These are phyloP conservation scores for Fraxinus xanthoxyloides DNA, from an alignment of 305 asterid species.

Conservation along the genomic window DNA sequence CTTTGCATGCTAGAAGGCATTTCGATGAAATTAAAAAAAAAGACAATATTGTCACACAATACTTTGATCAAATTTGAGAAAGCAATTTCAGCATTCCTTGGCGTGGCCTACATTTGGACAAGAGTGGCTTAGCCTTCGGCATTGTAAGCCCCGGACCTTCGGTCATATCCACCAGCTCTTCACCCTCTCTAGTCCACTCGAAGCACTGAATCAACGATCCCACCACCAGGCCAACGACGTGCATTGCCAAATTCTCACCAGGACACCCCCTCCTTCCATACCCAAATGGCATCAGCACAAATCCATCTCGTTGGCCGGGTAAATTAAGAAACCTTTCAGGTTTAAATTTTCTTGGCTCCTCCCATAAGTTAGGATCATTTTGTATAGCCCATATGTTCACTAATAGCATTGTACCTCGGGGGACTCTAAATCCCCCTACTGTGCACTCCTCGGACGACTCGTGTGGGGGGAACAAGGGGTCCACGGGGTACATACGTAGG, in stretches of 20 bases:
- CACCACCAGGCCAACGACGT: conserved; percentile 38
- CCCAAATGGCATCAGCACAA: conserved; percentile 43
- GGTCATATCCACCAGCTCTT: conserved; percentile 43
- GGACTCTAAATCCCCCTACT: conserved; percentile 38
- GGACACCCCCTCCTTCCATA: conserved; percentile 57
- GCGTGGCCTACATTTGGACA: conserved; percentile 45
- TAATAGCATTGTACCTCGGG: conserved; percentile 39
- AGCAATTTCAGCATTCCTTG: conserved; percentile 10
- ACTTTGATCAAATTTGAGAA: background rate
- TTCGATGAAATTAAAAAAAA: background rate
- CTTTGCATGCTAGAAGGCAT: background rate
- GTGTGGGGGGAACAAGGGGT: conserved; percentile 43
- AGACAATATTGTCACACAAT: background rate
- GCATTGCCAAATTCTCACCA: conserved; percentile 50
- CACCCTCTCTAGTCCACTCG: conserved; percentile 44
- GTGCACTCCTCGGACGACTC: conserved; percentile 42
- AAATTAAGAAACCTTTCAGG: conserved; percentile 44
- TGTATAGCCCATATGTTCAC: conserved; percentile 59
- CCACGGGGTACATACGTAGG: conserved; percentile 35
- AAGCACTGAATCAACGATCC: conserved; percentile 55
- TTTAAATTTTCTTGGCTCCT: conserved; percentile 36
- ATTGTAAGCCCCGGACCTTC: conserved; percentile 39
- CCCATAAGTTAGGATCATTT: conserved; percentile 44
- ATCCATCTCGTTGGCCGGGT: conserved; percentile 24
- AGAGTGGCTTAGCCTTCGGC: conserved; percentile 49